Evolutionary conservation across 176 grass and related monocot genomes (phyloP).

Genomic region (Puccinellia tenuiflora): DNA sequence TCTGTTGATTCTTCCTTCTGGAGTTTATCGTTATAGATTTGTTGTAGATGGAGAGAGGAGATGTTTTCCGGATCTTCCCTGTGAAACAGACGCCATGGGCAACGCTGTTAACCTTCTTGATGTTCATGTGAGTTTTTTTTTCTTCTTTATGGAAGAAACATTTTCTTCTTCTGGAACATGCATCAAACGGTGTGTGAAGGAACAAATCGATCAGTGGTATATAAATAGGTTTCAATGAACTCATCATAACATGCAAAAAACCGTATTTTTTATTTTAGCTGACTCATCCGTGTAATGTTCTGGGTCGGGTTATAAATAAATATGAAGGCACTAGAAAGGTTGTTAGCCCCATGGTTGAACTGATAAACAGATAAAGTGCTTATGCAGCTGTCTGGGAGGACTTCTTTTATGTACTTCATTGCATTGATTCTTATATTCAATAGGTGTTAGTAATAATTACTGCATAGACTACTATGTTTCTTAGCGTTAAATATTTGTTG

Average conservation of each 20-base stretch:
- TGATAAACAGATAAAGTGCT: neutral
- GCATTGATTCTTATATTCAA: neutral
- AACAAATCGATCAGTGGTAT: neutral
- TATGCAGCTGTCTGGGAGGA: neutral
- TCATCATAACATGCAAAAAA: neutral
- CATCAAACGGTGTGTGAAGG: neutral
- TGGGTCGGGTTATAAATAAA: neutral
- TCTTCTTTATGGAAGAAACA: neutral
- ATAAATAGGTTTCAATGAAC: neutral
- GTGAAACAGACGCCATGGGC: constrained; percentile 65
- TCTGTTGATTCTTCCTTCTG: constrained; percentile 80
- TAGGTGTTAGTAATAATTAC: too few species aligned
- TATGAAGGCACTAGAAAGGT: neutral
- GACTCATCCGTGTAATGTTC: neutral
- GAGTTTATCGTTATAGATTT: constrained; percentile 87
- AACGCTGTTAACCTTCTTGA: constrained; percentile 87
- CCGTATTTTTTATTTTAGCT: neutral
- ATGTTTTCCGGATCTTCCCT: constrained; percentile 83
- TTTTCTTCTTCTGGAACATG: neutral
- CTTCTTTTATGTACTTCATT: neutral
- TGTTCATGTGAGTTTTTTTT: constrained; percentile 76
- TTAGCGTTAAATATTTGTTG: constrained; percentile 6
- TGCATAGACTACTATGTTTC: too few species aligned
- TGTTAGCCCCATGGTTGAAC: constrained; percentile 4
- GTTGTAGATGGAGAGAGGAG: constrained; percentile 80